These are phyloP conservation scores for Pseudopediastrum boryanum DNA, from an alignment of 139 green algal genomes.

Conservation along the genomic window DNA sequence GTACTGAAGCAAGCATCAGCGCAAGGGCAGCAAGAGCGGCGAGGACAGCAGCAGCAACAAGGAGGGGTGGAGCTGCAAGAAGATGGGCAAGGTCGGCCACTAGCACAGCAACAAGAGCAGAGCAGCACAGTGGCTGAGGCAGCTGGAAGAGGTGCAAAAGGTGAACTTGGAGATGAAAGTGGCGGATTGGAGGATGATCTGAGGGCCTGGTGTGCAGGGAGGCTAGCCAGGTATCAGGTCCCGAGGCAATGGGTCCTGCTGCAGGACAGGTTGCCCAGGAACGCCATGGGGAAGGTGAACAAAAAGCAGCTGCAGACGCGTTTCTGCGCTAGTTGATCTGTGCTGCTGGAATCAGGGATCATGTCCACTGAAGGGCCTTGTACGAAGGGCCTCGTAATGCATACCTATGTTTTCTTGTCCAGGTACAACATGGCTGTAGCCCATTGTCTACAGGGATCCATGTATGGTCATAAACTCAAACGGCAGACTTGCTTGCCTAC, in stretches of 20 bases:
- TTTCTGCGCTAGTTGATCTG: no score
- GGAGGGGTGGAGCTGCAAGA: neutral
- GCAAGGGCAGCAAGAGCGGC: neutral
- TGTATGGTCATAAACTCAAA: no score
- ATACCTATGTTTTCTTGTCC: no score
- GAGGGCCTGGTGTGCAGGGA: constrained; percentile 5
- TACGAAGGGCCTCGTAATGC: no score
- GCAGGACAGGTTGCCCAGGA: constrained; percentile 73
- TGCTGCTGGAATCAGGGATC: no score
- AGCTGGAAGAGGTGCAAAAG: constrained; percentile 38
- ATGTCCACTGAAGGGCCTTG: no score
- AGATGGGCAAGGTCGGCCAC: neutral
- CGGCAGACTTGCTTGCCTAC: no score
- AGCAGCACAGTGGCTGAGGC: neutral
- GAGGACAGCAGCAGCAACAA: neutral
- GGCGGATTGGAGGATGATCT: constrained; percentile 2
- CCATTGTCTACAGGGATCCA: no score
- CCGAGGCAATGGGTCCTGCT: constrained; percentile 20
- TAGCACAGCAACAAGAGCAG: neutral
- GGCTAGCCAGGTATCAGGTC: constrained; percentile 66
- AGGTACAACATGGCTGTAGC: no score
- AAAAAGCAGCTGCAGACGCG: constrained; percentile 68
- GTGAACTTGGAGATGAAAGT: constrained; percentile 7
- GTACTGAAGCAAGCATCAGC: constrained; percentile 11
- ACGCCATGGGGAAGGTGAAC: constrained; percentile 99